These are phyloP conservation scores for Oropetium thomaeum DNA, from an alignment of 176 grass and related monocot genomes.

Conservation along the genomic window DNA sequence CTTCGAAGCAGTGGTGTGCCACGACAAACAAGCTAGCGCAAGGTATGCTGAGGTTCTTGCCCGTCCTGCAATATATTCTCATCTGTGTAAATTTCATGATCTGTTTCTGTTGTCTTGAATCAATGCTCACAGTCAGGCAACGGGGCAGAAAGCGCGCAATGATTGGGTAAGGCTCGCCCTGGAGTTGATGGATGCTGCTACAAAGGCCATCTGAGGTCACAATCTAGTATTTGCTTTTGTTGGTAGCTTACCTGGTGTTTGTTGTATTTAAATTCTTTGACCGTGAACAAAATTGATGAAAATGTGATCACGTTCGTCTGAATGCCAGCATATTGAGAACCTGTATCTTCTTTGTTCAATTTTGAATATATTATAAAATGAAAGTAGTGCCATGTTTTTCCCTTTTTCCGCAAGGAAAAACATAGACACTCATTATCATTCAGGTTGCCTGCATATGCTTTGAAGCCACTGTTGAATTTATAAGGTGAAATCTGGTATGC, in stretches of 20 bases:
- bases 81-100: not conserved
- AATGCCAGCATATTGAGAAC: not conserved
- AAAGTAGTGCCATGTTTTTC: no score
- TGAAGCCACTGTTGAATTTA: no score
- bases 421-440: no score
- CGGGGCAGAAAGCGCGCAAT: conserved; percentile 86
- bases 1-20: conserved; percentile 87
- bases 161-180: conserved; percentile 41
- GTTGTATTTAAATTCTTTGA: not conserved
- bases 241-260: not conserved
- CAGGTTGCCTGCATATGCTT: no score
- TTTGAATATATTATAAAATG: no score
- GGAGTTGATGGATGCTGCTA: not conserved
- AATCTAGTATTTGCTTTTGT: not conserved
- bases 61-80: not conserved
- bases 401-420: no score
- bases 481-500: no score
- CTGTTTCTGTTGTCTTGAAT: not conserved
- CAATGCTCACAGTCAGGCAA: conserved; percentile 57
- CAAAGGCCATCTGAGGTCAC: not conserved
- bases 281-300: not conserved
- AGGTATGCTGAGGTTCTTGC: conserved; percentile 31
- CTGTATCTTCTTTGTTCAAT: not conserved
- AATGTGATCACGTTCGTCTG: not conserved
- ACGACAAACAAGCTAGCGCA: conserved; percentile 94